Evolutionary conservation across 306 rosid species (phyloP), one percentile per base, ranked within the genome.

Genomic region (Cicer cuneatum): DNA sequence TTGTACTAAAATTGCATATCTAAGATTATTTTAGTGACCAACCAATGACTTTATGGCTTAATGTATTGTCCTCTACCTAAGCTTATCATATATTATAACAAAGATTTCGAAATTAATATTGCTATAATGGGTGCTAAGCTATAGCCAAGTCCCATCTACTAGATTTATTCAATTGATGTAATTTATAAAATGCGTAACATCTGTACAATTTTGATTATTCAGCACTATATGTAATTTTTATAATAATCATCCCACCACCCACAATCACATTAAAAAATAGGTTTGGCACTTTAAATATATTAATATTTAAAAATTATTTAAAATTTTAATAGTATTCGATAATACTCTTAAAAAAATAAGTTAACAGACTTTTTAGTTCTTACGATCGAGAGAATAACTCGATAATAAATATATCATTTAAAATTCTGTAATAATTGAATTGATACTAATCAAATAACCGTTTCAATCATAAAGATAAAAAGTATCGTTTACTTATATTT

Each of bases 1-100:
- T 92, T 84, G 86, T 86, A 80, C 84, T 85, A 70, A 81, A 82
- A 82, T 33, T 85, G 81, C 86, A 85, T 81, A 88, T 89, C 87
- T 85, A 78, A 66, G 52, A 80, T 76, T 83, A 84, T 82, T 86
- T 83, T 80, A 82, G 39, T 47, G 14, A 72, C 46, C 49, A 80
- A 8, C 82, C 78, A 83, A 83, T 72, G 85, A 85, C 79, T 68
- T 73, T 66, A 66, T 78, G 87, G 89, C 64, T 85, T 86, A 78
- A 78, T 89, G 88, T 65, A 67, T 86, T 84, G 89, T 77, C 84
- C 85, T 83, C 87, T 77, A 84, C 81, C 79, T 19, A 82, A 49
- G 72, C 60, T 80, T 69, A 37, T 74, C 51, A 79, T 81, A 72
- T 70, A 74, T 65, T 73, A 51, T 72, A 57, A 3, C 10, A 42